A percentile compares a stretch with the other conserved stretches of the same genome.
phyloP scores from a whole-genome alignment of 2,329 filamentous ascomycete genomes.

The Coniochaeta prunicola region DNA sequence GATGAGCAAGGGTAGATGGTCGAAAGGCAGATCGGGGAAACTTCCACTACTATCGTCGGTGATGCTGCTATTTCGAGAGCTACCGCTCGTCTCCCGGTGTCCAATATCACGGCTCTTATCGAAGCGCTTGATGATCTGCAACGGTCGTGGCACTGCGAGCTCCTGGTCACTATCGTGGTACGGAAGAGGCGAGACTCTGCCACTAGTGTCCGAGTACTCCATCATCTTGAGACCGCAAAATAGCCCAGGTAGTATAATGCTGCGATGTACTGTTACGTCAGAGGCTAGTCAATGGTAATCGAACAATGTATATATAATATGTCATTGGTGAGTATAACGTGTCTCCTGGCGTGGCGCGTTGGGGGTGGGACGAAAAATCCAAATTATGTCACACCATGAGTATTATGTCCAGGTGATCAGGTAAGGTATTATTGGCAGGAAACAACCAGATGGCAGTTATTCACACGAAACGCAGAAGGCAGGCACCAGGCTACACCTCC shows the following conservation, averaged over 20 bases:
- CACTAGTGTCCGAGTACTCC: neutral
- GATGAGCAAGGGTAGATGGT: neutral
- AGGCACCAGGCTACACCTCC: neutral
- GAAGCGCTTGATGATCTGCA: slow-evolving; percentile 41
- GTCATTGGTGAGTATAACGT: neutral
- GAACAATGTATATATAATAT: too few relatives aligned
- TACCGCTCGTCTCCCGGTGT: neutral
- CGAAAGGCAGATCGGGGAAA: neutral
- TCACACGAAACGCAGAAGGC: neutral
- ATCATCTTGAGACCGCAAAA: neutral
- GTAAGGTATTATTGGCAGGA: neutral
- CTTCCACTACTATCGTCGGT: slow-evolving; percentile 11
- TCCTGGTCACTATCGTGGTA: neutral
- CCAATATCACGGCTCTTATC: neutral
- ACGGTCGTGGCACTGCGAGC: slow-evolving; percentile 29
- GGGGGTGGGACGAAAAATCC: too few relatives aligned
- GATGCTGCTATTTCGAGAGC: slow-evolving; percentile 9
- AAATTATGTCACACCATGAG: too few relatives aligned
- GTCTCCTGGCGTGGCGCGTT: neutral
- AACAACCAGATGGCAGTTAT: neutral
- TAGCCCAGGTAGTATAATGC: neutral
- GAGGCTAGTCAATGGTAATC: neutral
- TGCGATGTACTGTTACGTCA: neutral
- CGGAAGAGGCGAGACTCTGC: neutral
- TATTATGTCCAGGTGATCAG: too few relatives aligned